These are phyloP conservation scores for Podospora australis DNA, from an alignment of 495 filamentous ascomycete genomes.

Conservation along the genomic window DNA sequence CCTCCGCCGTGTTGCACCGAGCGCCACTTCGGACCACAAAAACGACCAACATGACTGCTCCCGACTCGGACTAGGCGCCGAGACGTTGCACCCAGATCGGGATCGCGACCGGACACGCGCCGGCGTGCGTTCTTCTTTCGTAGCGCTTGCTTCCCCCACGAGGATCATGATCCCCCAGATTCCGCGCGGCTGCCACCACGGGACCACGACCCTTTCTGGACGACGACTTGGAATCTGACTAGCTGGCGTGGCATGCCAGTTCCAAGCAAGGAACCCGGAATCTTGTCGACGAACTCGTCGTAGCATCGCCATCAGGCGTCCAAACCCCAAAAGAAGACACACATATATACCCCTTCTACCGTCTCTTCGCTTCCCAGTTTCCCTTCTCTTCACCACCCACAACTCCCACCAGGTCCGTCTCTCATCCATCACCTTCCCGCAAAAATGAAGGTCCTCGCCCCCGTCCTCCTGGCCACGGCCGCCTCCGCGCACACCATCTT, in stretches of 20 bases:
- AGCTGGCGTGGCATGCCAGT: too few species aligned
- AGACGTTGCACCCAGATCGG: constrained; percentile 13
- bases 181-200: background rate
- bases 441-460: constrained; percentile 28
- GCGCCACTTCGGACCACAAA: constrained; percentile 1
- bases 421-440: too few species aligned
- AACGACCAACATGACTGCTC: background rate
- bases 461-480: constrained; percentile 18
- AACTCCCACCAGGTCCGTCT: background rate
- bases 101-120: constrained; percentile 5
- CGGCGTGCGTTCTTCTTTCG: too few species aligned
- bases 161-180: background rate
- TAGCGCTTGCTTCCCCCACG: too few species aligned
- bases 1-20: constrained; percentile 11
- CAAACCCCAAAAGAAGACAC: too few species aligned
- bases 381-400: background rate
- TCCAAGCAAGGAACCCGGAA: too few species aligned
- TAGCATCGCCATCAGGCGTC: too few species aligned
- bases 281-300: too few species aligned
- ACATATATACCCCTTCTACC: background rate
- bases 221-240: background rate
- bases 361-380: background rate
- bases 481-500: constrained; percentile 30
- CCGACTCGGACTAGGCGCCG: constrained; percentile 15
- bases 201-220: background rate